Conservation (phyloP, 495 filamentous ascomycete genomes). For the Tuber melanosporum region DNA sequence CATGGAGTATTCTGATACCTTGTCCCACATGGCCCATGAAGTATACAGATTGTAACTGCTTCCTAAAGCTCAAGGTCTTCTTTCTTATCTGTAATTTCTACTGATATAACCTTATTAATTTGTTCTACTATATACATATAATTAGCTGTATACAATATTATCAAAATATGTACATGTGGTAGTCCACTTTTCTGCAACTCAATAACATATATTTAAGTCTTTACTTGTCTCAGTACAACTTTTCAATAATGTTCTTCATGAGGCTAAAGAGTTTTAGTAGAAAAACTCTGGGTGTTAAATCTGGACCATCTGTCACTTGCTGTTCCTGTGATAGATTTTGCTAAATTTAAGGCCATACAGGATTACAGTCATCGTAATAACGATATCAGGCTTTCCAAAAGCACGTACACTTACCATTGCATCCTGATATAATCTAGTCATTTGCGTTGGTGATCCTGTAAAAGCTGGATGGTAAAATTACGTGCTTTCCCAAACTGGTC, state of each 20-base stretch:
- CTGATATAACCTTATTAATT: background rate
- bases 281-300: background rate
- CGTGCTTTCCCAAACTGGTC: background rate
- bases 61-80: background rate
- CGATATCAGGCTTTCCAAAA: background rate
- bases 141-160: background rate
- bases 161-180: background rate
- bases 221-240: background rate
- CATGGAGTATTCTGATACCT: background rate
- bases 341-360: background rate
- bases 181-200: background rate
- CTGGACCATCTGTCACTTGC: background rate
- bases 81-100: background rate
- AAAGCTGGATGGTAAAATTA: background rate
- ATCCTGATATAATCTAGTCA: background rate
- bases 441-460: background rate
- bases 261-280: background rate
- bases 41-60: background rate
- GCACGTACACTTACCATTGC: background rate
- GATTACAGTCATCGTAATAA: background rate
- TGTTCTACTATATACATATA: background rate
- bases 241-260: background rate
- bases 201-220: too few species aligned
- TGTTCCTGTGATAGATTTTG: background rate
- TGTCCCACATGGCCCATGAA: background rate